Evolutionary conservation across 179 eudicot genomes (phyloP).

Genomic region (Spergularia azorica): DNA sequence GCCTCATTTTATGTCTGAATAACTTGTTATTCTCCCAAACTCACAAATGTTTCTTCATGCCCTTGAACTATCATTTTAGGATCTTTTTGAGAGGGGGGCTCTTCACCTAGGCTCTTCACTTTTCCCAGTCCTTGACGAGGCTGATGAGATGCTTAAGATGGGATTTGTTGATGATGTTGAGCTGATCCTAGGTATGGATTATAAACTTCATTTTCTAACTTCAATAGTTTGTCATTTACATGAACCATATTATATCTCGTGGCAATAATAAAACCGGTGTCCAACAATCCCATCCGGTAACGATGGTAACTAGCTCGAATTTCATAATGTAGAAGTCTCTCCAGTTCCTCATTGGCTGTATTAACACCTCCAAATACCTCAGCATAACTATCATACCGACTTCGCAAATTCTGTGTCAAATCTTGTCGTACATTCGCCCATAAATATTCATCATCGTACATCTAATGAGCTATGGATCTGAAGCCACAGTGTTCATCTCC

Average conservation of each 20-base stretch:
- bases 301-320: too few species aligned
- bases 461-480: neutral
- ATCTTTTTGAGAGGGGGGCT: conserved; percentile 70
- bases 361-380: too few species aligned
- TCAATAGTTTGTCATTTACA: neutral
- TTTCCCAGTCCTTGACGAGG: conserved; percentile 94
- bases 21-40: neutral
- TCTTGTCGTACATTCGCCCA: too few species aligned
- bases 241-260: too few species aligned
- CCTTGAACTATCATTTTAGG: conserved; percentile 39
- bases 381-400: too few species aligned
- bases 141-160: conserved; percentile 96
- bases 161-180: conserved; percentile 98
- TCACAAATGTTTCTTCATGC: neutral
- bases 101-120: conserved; percentile 73
- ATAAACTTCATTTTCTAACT: neutral
- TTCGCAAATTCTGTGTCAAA: too few species aligned
- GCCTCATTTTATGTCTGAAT: neutral
- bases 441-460: neutral
- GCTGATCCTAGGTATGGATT: conserved; percentile 61
- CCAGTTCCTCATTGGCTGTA: too few species aligned
- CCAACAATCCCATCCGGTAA: too few species aligned
- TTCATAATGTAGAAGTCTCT: too few species aligned
- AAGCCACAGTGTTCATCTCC: neutral
- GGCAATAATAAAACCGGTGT: too few species aligned